Conservation (phyloP, 2,329 filamentous ascomycete genomes). For the Tetracladium maxilliforme region DNA sequence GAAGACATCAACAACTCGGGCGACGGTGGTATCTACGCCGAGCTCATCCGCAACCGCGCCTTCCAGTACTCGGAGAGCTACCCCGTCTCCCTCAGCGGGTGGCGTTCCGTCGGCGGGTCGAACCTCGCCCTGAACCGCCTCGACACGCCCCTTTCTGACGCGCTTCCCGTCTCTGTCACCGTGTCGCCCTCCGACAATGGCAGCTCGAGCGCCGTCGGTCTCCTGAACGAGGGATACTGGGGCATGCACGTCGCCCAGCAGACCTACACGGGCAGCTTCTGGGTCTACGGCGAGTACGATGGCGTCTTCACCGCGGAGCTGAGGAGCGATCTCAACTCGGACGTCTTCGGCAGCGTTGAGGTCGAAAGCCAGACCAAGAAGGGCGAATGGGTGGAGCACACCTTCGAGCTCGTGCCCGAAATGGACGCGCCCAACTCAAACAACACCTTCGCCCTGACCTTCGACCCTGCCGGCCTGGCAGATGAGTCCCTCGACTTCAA, state of each 20-base stretch:
- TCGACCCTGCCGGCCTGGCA: conserved; percentile 25
- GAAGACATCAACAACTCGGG: conserved; percentile 17
- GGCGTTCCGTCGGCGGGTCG: conserved; percentile 30
- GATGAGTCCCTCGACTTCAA: conserved; percentile 31
- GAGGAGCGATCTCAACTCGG: conserved; percentile 22
- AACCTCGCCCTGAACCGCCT: conserved; percentile 5
- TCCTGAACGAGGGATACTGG: conserved; percentile 16
- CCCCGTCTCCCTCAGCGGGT: conserved; percentile 24
- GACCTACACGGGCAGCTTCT: conserved; percentile 15
- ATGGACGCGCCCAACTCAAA: conserved; percentile 18
- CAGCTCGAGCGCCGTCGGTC: conserved; percentile 10
- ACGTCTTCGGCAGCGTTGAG: conserved; percentile 12
- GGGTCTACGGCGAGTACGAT: conserved; percentile 16
- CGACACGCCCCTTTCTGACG: conserved; percentile 6
- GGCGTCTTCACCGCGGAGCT: conserved; percentile 11
- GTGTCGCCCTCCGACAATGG: conserved; percentile 5
- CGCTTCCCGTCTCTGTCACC: conserved; percentile 6
- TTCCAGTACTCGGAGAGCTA: conserved; percentile 30
- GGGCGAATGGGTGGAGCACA: not conserved
- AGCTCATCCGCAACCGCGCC: conserved; percentile 53
- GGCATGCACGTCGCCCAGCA: conserved; percentile 14
- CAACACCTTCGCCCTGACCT: conserved; percentile 39
- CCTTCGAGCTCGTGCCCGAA: conserved; percentile 6
- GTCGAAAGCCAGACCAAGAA: conserved; percentile 12
- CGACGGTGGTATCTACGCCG: conserved; percentile 59